Percentiles rank a stretch among this genome's conserved stretches.
Conservation (phyloP, 2,329 filamentous ascomycete genomes). For the Aspergillus novofumigatus region DNA sequence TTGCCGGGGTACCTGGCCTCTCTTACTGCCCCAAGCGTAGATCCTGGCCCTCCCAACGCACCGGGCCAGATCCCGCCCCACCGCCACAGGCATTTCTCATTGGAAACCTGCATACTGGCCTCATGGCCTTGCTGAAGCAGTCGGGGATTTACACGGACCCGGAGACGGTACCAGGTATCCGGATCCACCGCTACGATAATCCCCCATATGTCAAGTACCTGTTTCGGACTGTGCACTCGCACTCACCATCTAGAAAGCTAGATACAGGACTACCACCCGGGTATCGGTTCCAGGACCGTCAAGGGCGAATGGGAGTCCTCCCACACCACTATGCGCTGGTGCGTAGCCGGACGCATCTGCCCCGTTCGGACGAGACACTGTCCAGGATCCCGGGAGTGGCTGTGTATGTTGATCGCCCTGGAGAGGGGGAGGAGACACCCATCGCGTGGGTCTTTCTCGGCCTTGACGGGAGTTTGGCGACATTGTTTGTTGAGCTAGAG, state of each 20-base stretch:
- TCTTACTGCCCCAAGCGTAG: constrained; percentile 1
- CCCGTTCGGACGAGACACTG: constrained; percentile 32
- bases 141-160: constrained; percentile 13
- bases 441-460: constrained; percentile 41
- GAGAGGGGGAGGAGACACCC: constrained; percentile 21
- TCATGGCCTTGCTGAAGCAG: constrained; percentile 25
- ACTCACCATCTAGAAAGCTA: neutral
- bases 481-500: constrained; percentile 40
- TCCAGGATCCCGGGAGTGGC: constrained; percentile 30
- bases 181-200: constrained; percentile 26
- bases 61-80: constrained; percentile 21
- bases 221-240: constrained; percentile 18
- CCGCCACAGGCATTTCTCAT: constrained; percentile 31
- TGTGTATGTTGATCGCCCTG: constrained; percentile 24
- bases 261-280: constrained; percentile 22
- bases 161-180: constrained; percentile 17
- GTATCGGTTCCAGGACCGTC: constrained; percentile 27
- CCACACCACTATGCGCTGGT: constrained; percentile 34
- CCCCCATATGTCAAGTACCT: constrained; percentile 36
- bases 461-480: constrained; percentile 35
- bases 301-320: constrained; percentile 24
- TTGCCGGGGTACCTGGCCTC: constrained; percentile 25
- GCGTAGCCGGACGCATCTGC: constrained; percentile 37
- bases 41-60: neutral
- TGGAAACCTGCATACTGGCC: constrained; percentile 33